Conservation (phyloP, 441 rosid species). For the Populus trichocarpa region DNA sequence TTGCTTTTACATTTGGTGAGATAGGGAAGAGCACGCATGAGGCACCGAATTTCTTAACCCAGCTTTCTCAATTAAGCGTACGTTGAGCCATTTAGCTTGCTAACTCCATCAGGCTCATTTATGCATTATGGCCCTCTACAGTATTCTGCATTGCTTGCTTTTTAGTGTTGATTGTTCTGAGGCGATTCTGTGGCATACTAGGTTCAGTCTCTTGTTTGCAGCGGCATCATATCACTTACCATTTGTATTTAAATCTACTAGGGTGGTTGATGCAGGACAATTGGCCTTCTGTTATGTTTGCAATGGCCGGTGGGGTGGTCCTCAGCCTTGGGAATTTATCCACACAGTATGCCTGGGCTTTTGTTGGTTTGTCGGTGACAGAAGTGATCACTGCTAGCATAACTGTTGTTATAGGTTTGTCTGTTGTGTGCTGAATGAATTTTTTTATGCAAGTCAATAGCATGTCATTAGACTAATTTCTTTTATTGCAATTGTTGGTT, state of each 20-base stretch:
- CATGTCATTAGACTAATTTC: not conserved
- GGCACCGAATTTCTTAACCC: conserved; percentile 60
- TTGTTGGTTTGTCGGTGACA: conserved; percentile 77
- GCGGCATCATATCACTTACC: not conserved
- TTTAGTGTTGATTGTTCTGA: not conserved
- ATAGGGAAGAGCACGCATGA: conserved; percentile 44
- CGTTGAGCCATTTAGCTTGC: conserved; percentile 5
- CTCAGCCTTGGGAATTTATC: conserved; percentile 75
- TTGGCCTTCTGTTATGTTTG: conserved; percentile 83
- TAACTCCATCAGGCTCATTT: not conserved
- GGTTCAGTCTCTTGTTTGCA: not conserved
- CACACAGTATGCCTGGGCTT: conserved; percentile 82
- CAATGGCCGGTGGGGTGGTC: conserved; percentile 69
- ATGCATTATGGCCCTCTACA: not conserved
- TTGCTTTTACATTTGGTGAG: conserved; percentile 74
- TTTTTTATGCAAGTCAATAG: not conserved
- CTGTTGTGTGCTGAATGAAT: not conserved
- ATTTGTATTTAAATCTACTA: conserved; percentile 10
- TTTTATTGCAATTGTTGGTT: not conserved
- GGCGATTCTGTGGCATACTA: not conserved
- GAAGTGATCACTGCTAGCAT: conserved; percentile 71
- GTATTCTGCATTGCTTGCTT: not conserved
- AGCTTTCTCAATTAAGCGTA: conserved; percentile 59
- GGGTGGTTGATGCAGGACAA: conserved; percentile 55
- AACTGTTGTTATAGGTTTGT: conserved; percentile 66